Base-by-base conservation (phyloP, 2,329 filamentous ascomycete species). In the Neurospora sp. region DNA sequence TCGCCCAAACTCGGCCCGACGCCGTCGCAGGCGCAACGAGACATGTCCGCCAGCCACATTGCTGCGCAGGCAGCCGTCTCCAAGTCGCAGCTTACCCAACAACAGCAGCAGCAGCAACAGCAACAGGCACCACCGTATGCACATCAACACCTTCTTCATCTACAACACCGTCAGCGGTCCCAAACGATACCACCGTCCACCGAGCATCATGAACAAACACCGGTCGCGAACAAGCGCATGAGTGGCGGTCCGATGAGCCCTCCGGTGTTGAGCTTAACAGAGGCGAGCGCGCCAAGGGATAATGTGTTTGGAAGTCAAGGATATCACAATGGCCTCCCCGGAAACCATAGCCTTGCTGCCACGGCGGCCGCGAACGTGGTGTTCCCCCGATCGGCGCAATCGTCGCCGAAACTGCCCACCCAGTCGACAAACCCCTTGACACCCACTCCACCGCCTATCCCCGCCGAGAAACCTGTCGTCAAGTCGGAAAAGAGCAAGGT, bases 41-140 rank as follows among this genome's bases (percentile, higher is more conserved):
- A 82, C 36, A 79, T 87, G 72, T 85, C 85, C 1, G 88, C 91
- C n/a, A 92, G 91, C 79, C 90, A 92, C 78, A 92, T 93, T 73
- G 92, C 92, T 46, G 91, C 91, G 19, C 91, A 93, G 79, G 89
- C 91, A 10, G 92, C 92, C 69, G 88, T 91, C 76, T 88, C 92
- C 82, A 62, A 73, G n/a, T 70, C 71, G 23, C 74, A 73, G 67
- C 70, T 78, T 74, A 74, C 77, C 72, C 80, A 78, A 72, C 81
- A 87, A 65, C 88, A 87, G 62, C 79, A 80, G 19, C 74, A 70
- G 15, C 71, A 78, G 72, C 74, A 77, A 72, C 80, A 79, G 71
- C 81, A 86, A 6, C 73, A 71, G 70, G 62, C 87, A 87, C 76
- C 83, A 87, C 69, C 52, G 28, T 86, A 85, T 70, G 79, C 86